A percentile compares a stretch with the other conserved stretches of the same genome.
Conservation (phyloP, 2,329 filamentous ascomycete species). For the Didymella glomerata region DNA sequence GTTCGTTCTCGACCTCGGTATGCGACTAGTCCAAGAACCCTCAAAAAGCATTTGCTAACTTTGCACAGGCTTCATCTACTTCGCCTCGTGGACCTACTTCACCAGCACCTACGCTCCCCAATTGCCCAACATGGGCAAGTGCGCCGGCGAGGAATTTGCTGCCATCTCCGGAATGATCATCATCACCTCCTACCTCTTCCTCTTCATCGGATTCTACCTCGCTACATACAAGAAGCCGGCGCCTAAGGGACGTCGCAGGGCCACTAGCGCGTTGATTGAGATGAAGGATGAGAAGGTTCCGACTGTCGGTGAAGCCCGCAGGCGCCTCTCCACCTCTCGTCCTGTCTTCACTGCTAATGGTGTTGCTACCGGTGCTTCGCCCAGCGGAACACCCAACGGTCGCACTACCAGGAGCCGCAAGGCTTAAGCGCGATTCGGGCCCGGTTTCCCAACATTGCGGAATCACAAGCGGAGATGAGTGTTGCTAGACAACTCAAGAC, state of each 20-base stretch:
- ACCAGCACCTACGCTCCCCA: conserved; percentile 86
- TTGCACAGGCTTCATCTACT: conserved; percentile 90
- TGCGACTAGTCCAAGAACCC: conserved; percentile 44
- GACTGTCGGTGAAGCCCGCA: conserved; percentile 61
- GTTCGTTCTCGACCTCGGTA: conserved; percentile 96
- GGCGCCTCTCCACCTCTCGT: conserved; percentile 56
- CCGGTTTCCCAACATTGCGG: background rate
- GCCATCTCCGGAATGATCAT: conserved; percentile 92
- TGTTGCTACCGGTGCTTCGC: conserved; percentile 52
- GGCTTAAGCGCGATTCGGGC: conserved; percentile 60
- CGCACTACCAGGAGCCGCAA: conserved; percentile 73
- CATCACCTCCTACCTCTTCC: conserved; percentile 91
- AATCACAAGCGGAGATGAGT: background rate
- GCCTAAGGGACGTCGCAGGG: conserved; percentile 75
- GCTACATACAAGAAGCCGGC: conserved; percentile 92
- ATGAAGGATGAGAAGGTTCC: conserved; percentile 77
- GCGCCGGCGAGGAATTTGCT: conserved; percentile 95
- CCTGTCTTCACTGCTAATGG: conserved; percentile 51
- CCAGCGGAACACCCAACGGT: conserved; percentile 63
- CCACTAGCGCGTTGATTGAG: conserved; percentile 85
- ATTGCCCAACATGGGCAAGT: conserved; percentile 84
- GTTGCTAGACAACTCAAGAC: background rate
- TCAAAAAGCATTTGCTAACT: conserved; percentile 30
- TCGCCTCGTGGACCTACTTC: conserved; percentile 99
- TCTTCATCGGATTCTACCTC: conserved; percentile 99